Base-by-base conservation (phyloP, 139 green algal species). In the Spirogloea muscicola region DNA sequence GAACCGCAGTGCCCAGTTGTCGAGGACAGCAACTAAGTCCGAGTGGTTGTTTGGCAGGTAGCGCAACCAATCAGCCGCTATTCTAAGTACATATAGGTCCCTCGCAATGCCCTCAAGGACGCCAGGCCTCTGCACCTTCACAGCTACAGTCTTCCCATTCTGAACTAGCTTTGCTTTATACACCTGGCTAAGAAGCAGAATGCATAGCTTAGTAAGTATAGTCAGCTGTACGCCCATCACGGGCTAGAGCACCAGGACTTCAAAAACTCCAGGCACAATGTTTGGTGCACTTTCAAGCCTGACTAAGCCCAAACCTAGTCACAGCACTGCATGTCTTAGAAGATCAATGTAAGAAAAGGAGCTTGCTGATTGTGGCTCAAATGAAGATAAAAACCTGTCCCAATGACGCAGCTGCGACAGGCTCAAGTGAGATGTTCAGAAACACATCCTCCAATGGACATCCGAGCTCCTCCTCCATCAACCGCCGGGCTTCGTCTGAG, bases 91-190 rank as follows among this genome's bases (percentile, higher is more conserved):
- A 64, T 94, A 96, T 64, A 96, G 83, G 77, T 96, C 91, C 85
- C 93, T 93, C 44, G 72, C 88, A 48, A 96, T 92, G 61, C 83
- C 94, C 49, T 79, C 82, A 44, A 96, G 83, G 6, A 93, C 91
- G 0, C 72, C 77, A 21, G 93, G 93, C 13, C 93, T 85, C 86
- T 97, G 93, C 68, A 97, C 93, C 82, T 97, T 97, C 33, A 97
- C 91, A 1, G 93, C 93, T 21, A 97, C 93, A 46, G 88, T 74
- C 76, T 95, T 76, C 0, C 89, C 93, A 0, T 83, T 96, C 21
- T 62, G 69, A 0, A 76, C 60, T 63, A 96, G 51, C 2, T 75
- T 75, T 0, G 91, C 93, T 18, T 85, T 82, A 84, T 96, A 96
- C 41, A 97, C 92, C 85, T 94, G 87, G n/a, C n/a, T n/a, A n/a